phyloP scores from a whole-genome alignment of 2,329 filamentous ascomycete species.

The Aspergillus tamarii region DNA sequence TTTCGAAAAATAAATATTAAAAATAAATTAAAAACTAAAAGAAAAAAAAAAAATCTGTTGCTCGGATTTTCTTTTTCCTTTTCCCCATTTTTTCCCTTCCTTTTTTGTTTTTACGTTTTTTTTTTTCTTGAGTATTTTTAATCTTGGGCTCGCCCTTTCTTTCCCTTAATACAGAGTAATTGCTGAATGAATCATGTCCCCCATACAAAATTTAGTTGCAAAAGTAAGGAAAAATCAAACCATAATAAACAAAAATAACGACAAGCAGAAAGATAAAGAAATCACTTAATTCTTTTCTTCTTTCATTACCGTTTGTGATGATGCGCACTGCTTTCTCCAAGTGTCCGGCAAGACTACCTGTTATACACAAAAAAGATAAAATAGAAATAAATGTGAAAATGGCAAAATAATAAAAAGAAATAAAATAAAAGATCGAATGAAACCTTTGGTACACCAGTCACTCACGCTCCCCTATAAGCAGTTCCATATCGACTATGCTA shows the following conservation, averaged over 20 bases:
- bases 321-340: conserved; percentile 6
- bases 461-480: conserved; percentile 17
- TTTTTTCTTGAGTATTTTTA: background rate
- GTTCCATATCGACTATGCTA: conserved; percentile 23
- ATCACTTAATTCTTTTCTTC: background rate
- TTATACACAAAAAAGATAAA: conserved; percentile 1
- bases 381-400: no score
- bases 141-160: background rate
- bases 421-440: background rate
- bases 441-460: conserved; percentile 4
- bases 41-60: background rate
- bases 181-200: background rate
- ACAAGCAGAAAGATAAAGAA: background rate
- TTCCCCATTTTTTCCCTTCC: background rate
- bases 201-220: background rate
- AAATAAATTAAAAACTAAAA: background rate
- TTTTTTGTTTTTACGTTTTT: background rate
- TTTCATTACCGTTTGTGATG: background rate
- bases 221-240: background rate
- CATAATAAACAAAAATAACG: background rate
- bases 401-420: background rate
- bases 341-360: conserved; percentile 16
- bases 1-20: conserved; percentile 6
- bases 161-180: background rate
- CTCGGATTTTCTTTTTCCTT: background rate